A percentile compares a stretch with the other conserved stretches of the same genome.
These are phyloP conservation scores for Linnemannia schmuckeri DNA, from an alignment of 192 early-diverging fungal species.

Conservation along the genomic window DNA sequence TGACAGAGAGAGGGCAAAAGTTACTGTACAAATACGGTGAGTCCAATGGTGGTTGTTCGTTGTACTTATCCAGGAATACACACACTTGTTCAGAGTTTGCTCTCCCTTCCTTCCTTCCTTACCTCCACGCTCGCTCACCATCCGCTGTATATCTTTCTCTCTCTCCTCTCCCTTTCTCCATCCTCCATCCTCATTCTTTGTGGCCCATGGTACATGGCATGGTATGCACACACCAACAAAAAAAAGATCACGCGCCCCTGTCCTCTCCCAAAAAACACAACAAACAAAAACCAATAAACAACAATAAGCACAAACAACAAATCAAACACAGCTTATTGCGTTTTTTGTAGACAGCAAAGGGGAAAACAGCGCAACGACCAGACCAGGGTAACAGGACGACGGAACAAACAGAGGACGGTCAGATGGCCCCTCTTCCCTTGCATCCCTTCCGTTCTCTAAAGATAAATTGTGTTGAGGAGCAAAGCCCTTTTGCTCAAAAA, in stretches of 20 bases:
- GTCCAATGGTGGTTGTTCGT: no score
- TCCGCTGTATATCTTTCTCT: neutral
- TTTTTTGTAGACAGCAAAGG: no score
- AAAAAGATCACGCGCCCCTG: neutral
- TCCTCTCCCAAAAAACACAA: neutral
- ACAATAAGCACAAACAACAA: neutral
- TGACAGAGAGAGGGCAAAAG: neutral
- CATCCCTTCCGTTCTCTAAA: no score
- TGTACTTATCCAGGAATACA: neutral
- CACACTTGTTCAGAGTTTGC: neutral
- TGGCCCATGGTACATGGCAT: no score
- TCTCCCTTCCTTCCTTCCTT: neutral
- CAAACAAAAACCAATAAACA: neutral
- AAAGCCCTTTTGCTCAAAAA: no score
- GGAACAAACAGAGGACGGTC: no score
- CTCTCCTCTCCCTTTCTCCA: neutral
- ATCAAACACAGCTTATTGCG: no score
- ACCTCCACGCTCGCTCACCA: neutral
- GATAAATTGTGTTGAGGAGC: no score
- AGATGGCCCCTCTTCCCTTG: no score
- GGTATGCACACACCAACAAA: neutral
- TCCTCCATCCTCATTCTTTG: neutral
- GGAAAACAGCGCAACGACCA: no score
- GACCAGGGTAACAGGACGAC: no score
- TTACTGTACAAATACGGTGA: neutral